Percentiles rank a stretch among this genome's conserved stretches.
Conservation (phyloP, 768 basidiomycete species). For the Boletus subcaerulescens region DNA sequence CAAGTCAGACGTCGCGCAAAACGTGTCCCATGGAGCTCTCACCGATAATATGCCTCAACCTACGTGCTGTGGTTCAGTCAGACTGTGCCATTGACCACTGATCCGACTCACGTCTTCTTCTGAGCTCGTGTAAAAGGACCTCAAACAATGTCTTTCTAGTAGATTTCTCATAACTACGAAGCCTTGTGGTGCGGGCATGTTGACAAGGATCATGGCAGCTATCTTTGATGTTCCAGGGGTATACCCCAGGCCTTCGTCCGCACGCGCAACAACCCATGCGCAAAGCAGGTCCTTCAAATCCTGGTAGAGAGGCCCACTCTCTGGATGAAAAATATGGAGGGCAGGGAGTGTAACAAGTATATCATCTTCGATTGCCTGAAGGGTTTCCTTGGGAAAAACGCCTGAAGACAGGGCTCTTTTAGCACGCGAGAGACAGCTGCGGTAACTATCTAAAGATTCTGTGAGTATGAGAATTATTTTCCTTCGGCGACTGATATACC, state of each 20-base stretch:
- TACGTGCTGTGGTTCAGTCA: slow-evolving; percentile 35
- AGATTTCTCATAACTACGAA: slow-evolving; percentile 86
- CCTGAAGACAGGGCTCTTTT: slow-evolving; percentile 65
- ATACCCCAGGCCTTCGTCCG: slow-evolving; percentile 80
- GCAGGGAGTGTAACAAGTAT: slow-evolving; percentile 70
- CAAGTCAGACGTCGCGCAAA: slow-evolving; percentile 12
- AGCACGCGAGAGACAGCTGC: slow-evolving; percentile 68
- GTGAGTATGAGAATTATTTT: slow-evolving; percentile 4
- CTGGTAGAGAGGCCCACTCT: slow-evolving; percentile 73
- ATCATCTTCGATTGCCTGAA: slow-evolving; percentile 70
- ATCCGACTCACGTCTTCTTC: slow-evolving; percentile 72
- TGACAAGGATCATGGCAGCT: slow-evolving; percentile 84
- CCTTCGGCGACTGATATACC: slow-evolving; percentile 39
- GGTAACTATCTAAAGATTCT: slow-evolving; percentile 54
- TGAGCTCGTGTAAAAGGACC: slow-evolving; percentile 69
- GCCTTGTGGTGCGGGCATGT: slow-evolving; percentile 70
- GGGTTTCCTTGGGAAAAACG: slow-evolving; percentile 60
- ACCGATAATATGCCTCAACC: slow-evolving; percentile 94
- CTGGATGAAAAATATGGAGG: slow-evolving; percentile 75
- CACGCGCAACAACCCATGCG: slow-evolving; percentile 85
- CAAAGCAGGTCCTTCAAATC: slow-evolving; percentile 82
- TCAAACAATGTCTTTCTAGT: slow-evolving; percentile 78
- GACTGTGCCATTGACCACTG: slow-evolving; percentile 17
- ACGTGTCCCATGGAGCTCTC: slow-evolving; percentile 4
- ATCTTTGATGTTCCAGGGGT: slow-evolving; percentile 64